Conservation (phyloP, 345 rosid species). For the Acer saccharum region DNA sequence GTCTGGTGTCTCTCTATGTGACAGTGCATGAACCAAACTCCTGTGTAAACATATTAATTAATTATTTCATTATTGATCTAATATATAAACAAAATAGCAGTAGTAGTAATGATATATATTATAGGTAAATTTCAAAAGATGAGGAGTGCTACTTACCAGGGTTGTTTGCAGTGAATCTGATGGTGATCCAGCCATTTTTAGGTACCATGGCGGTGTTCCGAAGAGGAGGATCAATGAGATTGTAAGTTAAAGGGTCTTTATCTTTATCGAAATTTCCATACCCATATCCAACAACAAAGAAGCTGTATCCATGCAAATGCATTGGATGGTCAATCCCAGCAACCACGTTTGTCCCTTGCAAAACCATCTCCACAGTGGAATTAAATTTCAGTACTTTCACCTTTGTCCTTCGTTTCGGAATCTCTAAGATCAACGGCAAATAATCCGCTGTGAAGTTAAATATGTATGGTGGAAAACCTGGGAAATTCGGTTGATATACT, state of each 20-base stretch:
- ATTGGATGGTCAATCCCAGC: conserved; percentile 34
- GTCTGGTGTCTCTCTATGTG: conserved; percentile 46
- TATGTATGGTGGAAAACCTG: conserved; percentile 19
- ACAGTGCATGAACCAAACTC: conserved; percentile 59
- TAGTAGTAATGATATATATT: too few species aligned
- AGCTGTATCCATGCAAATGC: conserved; percentile 38
- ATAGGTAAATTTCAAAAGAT: too few species aligned
- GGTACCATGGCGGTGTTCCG: conserved; percentile 35
- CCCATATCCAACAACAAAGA: conserved; percentile 32
- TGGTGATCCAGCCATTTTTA: conserved; percentile 35
- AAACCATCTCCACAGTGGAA: conserved; percentile 28
- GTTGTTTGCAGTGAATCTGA: conserved; percentile 35
- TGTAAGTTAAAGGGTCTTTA: conserved; percentile 25
- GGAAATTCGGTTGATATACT: conserved; percentile 24
- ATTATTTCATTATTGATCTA: background rate
- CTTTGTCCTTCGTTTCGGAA: conserved; percentile 25
- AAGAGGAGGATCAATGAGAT: conserved; percentile 37
- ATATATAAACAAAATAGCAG: too few species aligned
- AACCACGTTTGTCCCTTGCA: conserved; percentile 36
- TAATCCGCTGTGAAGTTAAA: conserved; percentile 29
- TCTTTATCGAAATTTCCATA: conserved; percentile 28
- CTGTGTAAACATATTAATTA: conserved; percentile 19
- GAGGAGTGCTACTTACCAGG: conserved; percentile 25
- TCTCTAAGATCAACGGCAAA: conserved; percentile 13
- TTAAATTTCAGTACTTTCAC: conserved; percentile 19